Evolutionary conservation across 257 asterid species (phyloP).

Genomic region (Gardenia jasminoides): DNA sequence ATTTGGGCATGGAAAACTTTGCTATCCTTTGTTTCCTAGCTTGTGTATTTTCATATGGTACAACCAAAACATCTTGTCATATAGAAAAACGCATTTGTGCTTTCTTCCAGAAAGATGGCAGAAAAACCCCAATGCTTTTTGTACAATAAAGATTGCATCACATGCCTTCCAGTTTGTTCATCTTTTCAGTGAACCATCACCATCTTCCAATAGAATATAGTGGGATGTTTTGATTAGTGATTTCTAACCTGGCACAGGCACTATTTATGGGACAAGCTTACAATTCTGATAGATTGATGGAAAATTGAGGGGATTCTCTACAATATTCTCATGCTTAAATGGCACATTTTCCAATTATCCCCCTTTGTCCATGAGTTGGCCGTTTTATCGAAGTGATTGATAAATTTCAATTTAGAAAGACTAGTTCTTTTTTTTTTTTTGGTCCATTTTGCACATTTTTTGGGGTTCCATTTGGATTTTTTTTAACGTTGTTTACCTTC

Average conservation of each 20-base stretch:
- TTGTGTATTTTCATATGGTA: conserved; percentile 1
- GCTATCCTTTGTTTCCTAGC: background rate
- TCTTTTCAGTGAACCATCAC: background rate
- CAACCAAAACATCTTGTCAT: conserved; percentile 4
- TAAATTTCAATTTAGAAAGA: no score
- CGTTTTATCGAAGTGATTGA: background rate
- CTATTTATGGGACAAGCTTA: background rate
- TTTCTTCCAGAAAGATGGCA: conserved; percentile 1
- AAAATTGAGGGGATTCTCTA: background rate
- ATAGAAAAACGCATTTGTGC: background rate
- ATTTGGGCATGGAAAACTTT: background rate
- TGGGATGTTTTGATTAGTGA: background rate
- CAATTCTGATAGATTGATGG: background rate
- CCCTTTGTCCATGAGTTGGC: background rate
- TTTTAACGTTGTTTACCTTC: no score
- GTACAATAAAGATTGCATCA: background rate
- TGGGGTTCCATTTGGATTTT: no score
- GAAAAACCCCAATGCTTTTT: background rate
- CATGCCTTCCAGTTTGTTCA: background rate
- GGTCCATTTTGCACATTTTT: no score
- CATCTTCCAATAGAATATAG: background rate
- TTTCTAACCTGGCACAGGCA: background rate
- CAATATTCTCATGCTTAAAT: background rate
- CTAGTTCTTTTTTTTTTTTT: no score
- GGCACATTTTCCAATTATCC: background rate